phyloP scores from a whole-genome alignment of 192 early-diverging fungal species.

The Backusella morwellensis region DNA sequence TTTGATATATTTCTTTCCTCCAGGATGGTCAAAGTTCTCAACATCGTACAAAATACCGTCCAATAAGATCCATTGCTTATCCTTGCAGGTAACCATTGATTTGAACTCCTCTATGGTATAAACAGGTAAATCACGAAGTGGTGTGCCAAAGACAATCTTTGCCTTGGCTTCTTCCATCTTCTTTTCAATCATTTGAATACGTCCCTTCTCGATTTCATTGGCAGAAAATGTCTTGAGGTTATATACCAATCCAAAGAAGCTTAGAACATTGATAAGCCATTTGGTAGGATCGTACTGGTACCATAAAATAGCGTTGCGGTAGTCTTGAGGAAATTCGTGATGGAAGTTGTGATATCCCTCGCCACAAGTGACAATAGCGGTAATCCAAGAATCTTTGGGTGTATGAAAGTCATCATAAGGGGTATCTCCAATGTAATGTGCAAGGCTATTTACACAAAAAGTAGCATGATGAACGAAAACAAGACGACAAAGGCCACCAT shows the following conservation, averaged over 20 bases:
- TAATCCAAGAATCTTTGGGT: constrained; percentile 77
- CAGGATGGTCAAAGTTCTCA: constrained; percentile 82
- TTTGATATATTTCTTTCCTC: constrained; percentile 72
- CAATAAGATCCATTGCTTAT: constrained; percentile 75
- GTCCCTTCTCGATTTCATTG: constrained; percentile 78
- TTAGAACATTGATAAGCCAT: constrained; percentile 67
- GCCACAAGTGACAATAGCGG: constrained; percentile 78
- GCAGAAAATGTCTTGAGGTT: constrained; percentile 71
- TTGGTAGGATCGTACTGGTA: constrained; percentile 85
- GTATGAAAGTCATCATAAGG: constrained; percentile 82
- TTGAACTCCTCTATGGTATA: constrained; percentile 62
- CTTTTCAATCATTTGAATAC: constrained; percentile 78
- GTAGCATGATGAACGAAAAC: constrained; percentile 85
- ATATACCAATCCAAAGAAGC: constrained; percentile 60
- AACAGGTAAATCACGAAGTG: constrained; percentile 64
- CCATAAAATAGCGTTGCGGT: constrained; percentile 77
- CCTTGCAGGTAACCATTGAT: constrained; percentile 60
- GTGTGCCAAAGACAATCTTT: constrained; percentile 71
- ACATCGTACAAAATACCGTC: constrained; percentile 84
- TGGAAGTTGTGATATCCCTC: constrained; percentile 90
- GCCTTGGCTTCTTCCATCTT: constrained; percentile 58
- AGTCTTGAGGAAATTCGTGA: constrained; percentile 85
- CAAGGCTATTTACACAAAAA: constrained; percentile 84
- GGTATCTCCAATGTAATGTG: constrained; percentile 70
- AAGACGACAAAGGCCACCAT: constrained; percentile 65